Evolutionary conservation across 169 alveolate genomes (phyloP), one percentile per base, ranked within the genome.

Genomic region (Cryptosporidium ryanae): DNA sequence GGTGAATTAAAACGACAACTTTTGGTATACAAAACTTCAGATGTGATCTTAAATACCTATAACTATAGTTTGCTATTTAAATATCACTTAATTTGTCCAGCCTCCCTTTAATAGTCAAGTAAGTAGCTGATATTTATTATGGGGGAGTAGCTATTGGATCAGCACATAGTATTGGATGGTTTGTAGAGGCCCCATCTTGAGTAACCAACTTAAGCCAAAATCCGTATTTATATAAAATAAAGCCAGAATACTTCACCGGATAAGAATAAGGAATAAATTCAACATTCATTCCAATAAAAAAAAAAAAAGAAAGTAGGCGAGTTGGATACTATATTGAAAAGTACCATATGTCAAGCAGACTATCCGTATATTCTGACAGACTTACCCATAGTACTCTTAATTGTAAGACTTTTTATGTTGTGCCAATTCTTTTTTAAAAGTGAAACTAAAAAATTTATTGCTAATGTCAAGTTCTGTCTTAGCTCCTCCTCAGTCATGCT

Each of bases 301-400:
- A 38, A 38, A 10, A 1, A 38, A 38, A 27, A n/a, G 48, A 10
- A 13, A 64, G 31, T 27, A 64, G 38, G 38, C 12, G 23, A 25
- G 25, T 29, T 38, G 48, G 59, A 17, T 15, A 64, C 43, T n/a
- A 23, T n/a, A 23, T 31, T 31, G 27, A 70, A 70, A 17, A 21
- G 82, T 63, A 38, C 8, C 46, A 38, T 38, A 10, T 4, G 46
- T 10, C 8, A 38, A 38, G 8, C 17, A 38, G 29, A 66, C 95
- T 90, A 97, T 67, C 99, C 99, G 93, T 96, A 97, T 90, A 98
- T 97, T 84, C 98, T 93, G 87, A 94, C 96, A 52, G 99, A 97
- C 91, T 97, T 96, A 46, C 99, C 99, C 99, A 98, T 98, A 91
- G 99, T 97, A 84, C 99, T 96, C 97, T 98, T 98, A 82, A 98